These are phyloP conservation scores for Septoria petroselini DNA, from an alignment of 2,329 filamentous ascomycete genomes.

Conservation along the genomic window DNA sequence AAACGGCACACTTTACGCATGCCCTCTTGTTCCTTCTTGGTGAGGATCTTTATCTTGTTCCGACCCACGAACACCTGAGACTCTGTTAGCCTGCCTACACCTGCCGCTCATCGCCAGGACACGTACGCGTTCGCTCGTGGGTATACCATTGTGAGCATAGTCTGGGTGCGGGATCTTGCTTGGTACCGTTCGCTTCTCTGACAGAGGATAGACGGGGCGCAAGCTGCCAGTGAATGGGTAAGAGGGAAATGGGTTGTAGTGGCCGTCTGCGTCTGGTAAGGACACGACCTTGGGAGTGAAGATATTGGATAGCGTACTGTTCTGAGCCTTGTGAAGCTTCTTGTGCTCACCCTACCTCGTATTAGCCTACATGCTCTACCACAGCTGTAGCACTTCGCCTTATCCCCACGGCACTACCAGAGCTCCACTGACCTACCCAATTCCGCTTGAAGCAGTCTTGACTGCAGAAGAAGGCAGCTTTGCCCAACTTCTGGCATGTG, in stretches of 20 bases:
- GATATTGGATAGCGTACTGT: constrained; percentile 66
- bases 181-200: constrained; percentile 68
- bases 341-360: constrained; percentile 72
- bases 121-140: constrained; percentile 65
- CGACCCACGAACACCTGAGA: constrained; percentile 55
- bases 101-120: not conserved
- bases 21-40: constrained; percentile 73
- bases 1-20: constrained; percentile 92
- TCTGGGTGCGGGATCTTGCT: constrained; percentile 79
- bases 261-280: constrained; percentile 82
- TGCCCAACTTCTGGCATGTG: constrained; percentile 84
- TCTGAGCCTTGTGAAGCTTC: constrained; percentile 74
- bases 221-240: constrained; percentile 78
- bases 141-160: constrained; percentile 81
- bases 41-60: constrained; percentile 79
- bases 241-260: constrained; percentile 87
- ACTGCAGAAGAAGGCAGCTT: constrained; percentile 94
- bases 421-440: constrained; percentile 65
- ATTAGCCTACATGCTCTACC: constrained; percentile 18
- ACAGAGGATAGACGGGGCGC: constrained; percentile 71
- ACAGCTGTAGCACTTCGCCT: constrained; percentile 21
- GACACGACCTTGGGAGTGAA: constrained; percentile 77
- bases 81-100: constrained; percentile 6
- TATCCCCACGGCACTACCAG: constrained; percentile 21
- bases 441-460: constrained; percentile 99